phyloP scores from a whole-genome alignment of 805 yeast genomes.

The Metschnikowia proteae region DNA sequence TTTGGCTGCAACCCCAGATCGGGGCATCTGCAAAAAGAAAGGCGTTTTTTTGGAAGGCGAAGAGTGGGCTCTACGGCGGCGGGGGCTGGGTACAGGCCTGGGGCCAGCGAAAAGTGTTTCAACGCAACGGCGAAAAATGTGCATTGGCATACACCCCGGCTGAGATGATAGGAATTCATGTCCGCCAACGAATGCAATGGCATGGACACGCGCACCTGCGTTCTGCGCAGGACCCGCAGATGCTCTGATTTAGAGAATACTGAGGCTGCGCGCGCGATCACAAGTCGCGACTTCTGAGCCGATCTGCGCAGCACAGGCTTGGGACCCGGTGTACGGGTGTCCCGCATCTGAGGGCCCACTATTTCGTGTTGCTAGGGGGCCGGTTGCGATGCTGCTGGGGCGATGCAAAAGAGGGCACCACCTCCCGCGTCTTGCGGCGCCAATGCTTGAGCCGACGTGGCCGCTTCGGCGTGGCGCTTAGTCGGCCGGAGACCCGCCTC shows the following conservation, averaged over 20 bases:
- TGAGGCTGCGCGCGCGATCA: constrained; percentile 4
- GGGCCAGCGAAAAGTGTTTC: not conserved
- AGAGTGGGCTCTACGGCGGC: not conserved
- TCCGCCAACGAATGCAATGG: constrained; percentile 3
- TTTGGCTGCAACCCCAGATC: constrained; percentile 13
- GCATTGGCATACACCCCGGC: not conserved
- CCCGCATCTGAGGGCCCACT: not conserved
- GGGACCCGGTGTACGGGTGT: not conserved
- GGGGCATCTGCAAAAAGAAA: not conserved
- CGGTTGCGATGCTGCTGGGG: no score
- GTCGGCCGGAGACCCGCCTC: no score
- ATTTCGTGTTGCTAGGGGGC: no score
- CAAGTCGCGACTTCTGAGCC: not conserved
- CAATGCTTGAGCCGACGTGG: no score
- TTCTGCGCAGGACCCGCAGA: constrained; percentile 4
- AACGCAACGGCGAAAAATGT: not conserved
- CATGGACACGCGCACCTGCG: constrained; percentile 5
- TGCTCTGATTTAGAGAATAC: constrained; percentile 3
- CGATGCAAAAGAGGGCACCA: no score
- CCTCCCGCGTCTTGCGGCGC: no score
- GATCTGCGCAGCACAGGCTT: no score
- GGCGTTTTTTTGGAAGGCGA: not conserved
- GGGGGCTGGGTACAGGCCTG: no score
- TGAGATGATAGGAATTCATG: constrained; percentile 1
- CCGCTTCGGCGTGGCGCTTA: no score